phyloP scores from a whole-genome alignment of 2,329 filamentous ascomycete species.

The Colletotrichum aenigma region DNA sequence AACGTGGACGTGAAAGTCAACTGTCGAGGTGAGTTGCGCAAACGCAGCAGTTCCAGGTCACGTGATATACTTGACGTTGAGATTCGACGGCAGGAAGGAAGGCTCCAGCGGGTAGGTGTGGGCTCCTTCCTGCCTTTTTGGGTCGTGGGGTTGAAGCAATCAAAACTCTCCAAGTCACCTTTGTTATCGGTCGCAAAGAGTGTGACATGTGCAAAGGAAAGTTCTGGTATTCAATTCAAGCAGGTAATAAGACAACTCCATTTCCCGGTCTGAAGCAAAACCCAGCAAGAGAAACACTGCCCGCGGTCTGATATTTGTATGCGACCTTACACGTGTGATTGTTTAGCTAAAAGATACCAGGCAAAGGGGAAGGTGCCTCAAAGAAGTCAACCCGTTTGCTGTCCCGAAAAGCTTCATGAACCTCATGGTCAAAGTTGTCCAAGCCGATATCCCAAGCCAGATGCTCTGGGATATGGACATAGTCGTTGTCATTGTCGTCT shows the following conservation, averaged over 20 bases:
- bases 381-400: not conserved
- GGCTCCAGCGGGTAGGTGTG: not conserved
- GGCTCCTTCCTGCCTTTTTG: not conserved
- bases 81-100: not conserved
- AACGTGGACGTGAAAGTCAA: not conserved
- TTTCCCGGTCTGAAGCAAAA: not conserved
- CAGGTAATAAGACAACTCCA: fast-evolving
- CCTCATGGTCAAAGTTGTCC: fast-evolving
- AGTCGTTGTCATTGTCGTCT: not conserved
- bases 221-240: not conserved
- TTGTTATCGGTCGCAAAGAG: not conserved
- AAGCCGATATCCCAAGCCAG: not conserved
- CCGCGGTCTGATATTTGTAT: not conserved
- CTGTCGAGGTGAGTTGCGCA: not conserved
- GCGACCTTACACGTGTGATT: not conserved
- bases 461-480: not conserved
- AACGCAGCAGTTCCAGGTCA: not conserved
- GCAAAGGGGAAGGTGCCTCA: not conserved
- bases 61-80: not conserved
- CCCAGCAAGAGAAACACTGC: fast-evolving
- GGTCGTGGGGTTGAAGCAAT: not conserved
- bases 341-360: not conserved
- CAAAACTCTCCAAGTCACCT: not conserved
- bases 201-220: fast-evolving
- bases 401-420: not conserved